phyloP scores from a whole-genome alignment of 1,284 basidiomycete species.

The Pseudozyma thailandica region DNA sequence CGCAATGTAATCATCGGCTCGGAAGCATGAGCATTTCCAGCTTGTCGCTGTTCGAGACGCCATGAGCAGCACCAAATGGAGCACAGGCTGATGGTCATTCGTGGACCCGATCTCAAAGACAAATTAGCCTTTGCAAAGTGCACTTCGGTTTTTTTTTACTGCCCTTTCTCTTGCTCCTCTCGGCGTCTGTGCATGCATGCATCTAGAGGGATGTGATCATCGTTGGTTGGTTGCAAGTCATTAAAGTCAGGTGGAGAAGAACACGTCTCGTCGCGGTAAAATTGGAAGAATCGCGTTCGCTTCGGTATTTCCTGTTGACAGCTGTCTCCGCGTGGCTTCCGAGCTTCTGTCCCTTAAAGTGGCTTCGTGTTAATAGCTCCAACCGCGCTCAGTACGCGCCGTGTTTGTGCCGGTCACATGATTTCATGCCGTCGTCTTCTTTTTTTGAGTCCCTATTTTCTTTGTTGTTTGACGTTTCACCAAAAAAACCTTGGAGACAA shows the following conservation, averaged over 20 bases:
- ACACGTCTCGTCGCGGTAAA: conserved; percentile 32
- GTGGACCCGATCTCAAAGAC: no score
- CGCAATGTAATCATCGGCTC: no score
- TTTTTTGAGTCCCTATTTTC: conserved; percentile 5
- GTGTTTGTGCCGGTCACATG: conserved; percentile 35
- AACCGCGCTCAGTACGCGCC: conserved; percentile 24
- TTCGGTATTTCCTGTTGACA: conserved; percentile 48
- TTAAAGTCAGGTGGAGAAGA: conserved; percentile 36
- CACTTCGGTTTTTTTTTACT: no score
- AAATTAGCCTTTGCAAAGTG: no score
- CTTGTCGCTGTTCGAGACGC: no score
- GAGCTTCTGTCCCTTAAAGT: conserved; percentile 27
- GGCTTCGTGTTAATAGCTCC: conserved; percentile 36
- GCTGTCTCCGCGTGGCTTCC: conserved; percentile 25
- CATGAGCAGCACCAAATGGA: no score
- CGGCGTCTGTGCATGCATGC: conserved; percentile 6
- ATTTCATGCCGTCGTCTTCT: background rate
- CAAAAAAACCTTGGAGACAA: background rate
- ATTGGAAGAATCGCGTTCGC: conserved; percentile 31
- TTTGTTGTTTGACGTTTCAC: background rate
- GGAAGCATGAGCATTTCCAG: no score
- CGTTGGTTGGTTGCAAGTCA: no score
- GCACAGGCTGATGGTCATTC: no score
- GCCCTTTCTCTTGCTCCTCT: background rate
- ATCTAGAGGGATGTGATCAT: no score